Evolutionary conservation across 139 green algal species (phyloP).

Genomic region (Micractinium conductrix): DNA sequence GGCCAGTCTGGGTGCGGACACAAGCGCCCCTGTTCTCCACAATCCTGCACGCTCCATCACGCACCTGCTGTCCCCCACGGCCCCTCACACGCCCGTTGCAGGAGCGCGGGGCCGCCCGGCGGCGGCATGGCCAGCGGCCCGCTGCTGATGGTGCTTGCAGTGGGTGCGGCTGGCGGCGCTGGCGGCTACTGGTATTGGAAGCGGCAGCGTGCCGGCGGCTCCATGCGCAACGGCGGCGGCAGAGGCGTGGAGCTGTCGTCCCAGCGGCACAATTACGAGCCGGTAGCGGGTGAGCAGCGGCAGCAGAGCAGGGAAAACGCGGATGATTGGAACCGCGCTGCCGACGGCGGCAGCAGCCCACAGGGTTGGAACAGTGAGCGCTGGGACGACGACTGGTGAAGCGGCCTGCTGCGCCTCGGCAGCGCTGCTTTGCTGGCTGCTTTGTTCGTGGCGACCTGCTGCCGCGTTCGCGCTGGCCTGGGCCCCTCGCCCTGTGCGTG

Average conservation of each 20-base stretch:
- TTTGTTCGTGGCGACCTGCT: no score
- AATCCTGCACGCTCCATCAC: not conserved
- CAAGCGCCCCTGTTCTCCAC: no score
- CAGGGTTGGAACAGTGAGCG: not conserved
- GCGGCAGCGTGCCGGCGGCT: not conserved
- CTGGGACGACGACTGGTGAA: constrained; percentile 1
- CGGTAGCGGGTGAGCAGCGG: not conserved
- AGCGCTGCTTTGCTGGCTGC: not conserved
- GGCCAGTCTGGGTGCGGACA: no score
- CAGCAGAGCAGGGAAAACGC: not conserved
- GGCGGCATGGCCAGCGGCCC: not conserved
- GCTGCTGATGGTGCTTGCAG: not conserved
- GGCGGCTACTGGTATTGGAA: not conserved
- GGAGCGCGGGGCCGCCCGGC: not conserved
- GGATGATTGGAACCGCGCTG: not conserved
- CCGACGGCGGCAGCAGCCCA: not conserved
- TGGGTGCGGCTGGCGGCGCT: not conserved
- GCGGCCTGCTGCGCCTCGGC: no score
- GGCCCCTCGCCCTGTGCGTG: no score
- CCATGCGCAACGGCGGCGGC: no score
- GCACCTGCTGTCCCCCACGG: not conserved
- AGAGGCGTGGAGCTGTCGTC: not conserved
- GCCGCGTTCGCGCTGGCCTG: no score
- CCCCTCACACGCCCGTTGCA: not conserved
- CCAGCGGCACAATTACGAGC: not conserved